These are phyloP conservation scores for Cenococcum geophilum DNA, from an alignment of 495 filamentous ascomycete species.

Conservation along the genomic window DNA sequence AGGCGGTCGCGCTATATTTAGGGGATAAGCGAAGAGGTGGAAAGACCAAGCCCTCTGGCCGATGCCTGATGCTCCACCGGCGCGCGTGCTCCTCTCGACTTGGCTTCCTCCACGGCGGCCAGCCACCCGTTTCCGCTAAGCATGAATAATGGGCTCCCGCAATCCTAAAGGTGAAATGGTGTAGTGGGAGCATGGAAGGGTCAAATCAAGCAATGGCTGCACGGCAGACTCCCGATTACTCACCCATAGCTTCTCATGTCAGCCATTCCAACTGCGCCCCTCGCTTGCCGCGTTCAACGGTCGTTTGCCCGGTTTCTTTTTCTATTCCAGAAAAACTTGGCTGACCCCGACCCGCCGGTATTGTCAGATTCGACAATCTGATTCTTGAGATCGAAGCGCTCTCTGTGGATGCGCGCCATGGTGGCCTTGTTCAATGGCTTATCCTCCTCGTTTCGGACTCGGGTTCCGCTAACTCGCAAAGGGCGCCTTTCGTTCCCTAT, in stretches of 20 bases:
- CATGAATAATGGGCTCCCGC: neutral
- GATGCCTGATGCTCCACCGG: too few relatives aligned
- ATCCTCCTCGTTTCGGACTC: neutral
- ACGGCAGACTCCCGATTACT: neutral
- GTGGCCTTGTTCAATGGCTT: neutral
- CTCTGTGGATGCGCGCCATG: neutral
- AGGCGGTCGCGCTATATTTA: too few relatives aligned
- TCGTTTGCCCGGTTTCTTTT: slow-evolving; percentile 5
- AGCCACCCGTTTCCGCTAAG: neutral
- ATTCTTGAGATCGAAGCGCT: slow-evolving; percentile 8
- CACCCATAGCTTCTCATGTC: slow-evolving; percentile 2
- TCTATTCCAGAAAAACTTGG: slow-evolving; percentile 14
- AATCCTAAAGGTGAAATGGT: too few relatives aligned
- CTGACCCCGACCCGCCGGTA: slow-evolving; percentile 14
- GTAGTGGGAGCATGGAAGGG: neutral
- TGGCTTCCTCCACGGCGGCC: neutral
- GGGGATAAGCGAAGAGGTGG: too few relatives aligned
- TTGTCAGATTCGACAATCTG: slow-evolving; percentile 18
- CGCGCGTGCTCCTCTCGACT: too few relatives aligned
- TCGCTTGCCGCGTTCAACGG: neutral
- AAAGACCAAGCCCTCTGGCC: too few relatives aligned
- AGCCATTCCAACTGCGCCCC: slow-evolving; percentile 16
- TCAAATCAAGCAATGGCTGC: neutral
- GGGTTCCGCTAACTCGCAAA: neutral
- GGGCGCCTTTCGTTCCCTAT: neutral